Percentiles rank a stretch among this genome's conserved stretches.
phyloP scores from a whole-genome alignment of 2,329 filamentous ascomycete species.

The Chaetomium sp. region DNA sequence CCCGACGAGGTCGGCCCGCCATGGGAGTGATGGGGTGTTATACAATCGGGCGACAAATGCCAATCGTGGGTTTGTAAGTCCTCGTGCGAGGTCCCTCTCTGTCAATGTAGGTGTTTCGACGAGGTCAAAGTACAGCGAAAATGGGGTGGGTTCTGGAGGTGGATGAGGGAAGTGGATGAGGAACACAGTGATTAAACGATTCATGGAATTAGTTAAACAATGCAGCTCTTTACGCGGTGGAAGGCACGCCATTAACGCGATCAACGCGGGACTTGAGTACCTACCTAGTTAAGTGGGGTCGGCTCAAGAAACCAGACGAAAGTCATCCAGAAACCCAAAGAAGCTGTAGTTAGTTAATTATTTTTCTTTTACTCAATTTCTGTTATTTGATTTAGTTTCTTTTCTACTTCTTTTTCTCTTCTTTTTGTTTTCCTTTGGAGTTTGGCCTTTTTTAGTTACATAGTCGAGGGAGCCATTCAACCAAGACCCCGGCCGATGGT shows the following conservation, averaged over 20 bases:
- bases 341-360: background rate
- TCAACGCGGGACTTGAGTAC: conserved; percentile 1
- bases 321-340: too few relatives aligned
- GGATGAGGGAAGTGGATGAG: background rate
- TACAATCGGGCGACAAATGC: too few relatives aligned
- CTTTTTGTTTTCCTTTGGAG: too few relatives aligned
- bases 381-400: too few relatives aligned
- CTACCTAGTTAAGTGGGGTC: conserved; percentile 11
- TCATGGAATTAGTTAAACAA: too few relatives aligned
- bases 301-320: background rate
- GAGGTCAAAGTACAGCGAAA: background rate
- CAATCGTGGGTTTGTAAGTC: background rate
- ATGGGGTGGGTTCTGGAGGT: background rate
- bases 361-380: too few relatives aligned
- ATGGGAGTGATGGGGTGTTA: conserved; percentile 19
- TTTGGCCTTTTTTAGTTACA: too few relatives aligned
- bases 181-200: too few relatives aligned
- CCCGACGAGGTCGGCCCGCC: conserved; percentile 40
- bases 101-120: background rate
- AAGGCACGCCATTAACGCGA: conserved; percentile 9
- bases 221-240: conserved; percentile 21
- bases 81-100: too few relatives aligned
- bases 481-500: background rate
- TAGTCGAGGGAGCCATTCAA: too few relatives aligned
- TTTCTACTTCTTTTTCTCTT: background rate